Evolutionary conservation across 2,329 filamentous ascomycete genomes (phyloP).

Genomic region (Neofusicoccum sp.): DNA sequence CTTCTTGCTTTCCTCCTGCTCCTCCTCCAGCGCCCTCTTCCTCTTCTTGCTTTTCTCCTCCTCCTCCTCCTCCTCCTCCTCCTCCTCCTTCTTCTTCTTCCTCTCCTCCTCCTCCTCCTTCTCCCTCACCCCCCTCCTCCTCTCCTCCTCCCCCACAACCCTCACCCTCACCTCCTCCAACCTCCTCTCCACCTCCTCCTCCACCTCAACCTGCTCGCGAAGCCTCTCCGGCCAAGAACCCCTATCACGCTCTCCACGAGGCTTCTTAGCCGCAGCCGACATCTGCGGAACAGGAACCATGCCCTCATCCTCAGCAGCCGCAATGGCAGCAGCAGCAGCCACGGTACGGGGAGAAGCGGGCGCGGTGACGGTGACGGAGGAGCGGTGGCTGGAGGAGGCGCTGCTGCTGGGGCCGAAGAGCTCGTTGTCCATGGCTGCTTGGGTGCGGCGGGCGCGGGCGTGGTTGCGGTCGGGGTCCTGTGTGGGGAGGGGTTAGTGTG

Average conservation of each 20-base stretch:
- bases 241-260: no score
- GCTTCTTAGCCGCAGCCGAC: background rate
- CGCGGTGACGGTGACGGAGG: no score
- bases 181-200: background rate
- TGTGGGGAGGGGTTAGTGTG: background rate
- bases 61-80: background rate
- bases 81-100: background rate
- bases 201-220: background rate
- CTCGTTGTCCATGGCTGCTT: background rate
- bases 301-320: no score
- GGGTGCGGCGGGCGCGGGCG: background rate
- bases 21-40: background rate
- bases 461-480: constrained; percentile 1
- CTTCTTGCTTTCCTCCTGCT: background rate
- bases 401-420: background rate
- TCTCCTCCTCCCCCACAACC: background rate
- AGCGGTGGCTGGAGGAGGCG: background rate
- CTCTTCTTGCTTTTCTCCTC: background rate
- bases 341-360: no score
- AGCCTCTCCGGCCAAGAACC: background rate
- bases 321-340: no score
- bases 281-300: no score
- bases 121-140: background rate
- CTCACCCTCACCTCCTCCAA: background rate
- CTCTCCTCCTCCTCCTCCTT: background rate